These are phyloP conservation scores for Candida montana DNA, from an alignment of 805 yeast species.

Conservation along the genomic window DNA sequence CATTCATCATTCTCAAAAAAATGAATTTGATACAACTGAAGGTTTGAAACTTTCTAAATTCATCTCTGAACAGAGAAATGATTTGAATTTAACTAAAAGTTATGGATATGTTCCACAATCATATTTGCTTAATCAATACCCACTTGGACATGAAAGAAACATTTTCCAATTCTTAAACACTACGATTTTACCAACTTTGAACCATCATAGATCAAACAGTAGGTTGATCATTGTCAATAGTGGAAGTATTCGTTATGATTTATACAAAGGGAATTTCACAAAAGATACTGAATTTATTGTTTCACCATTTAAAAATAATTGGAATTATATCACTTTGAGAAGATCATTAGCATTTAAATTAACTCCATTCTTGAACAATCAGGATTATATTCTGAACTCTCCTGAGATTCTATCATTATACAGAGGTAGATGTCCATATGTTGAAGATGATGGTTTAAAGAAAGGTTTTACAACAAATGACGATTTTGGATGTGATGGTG, in stretches of 20 bases:
- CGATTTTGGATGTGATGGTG: slow-evolving; percentile 83
- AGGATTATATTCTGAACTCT: slow-evolving; percentile 35
- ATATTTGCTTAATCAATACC: slow-evolving; percentile 64
- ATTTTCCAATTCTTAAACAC: slow-evolving; percentile 55
- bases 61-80: slow-evolving; percentile 39
- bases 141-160: slow-evolving; percentile 51
- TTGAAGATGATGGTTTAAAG: slow-evolving; percentile 26
- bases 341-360: slow-evolving; percentile 49
- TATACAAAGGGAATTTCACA: slow-evolving; percentile 81
- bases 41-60: slow-evolving; percentile 47
- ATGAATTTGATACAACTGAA: slow-evolving; percentile 44
- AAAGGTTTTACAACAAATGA: slow-evolving; percentile 81
- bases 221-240: slow-evolving; percentile 71
- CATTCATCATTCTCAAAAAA: slow-evolving; percentile 45
- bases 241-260: slow-evolving; percentile 83
- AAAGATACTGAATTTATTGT: slow-evolving; percentile 74
- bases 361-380: slow-evolving; percentile 51
- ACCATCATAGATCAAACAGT: slow-evolving; percentile 17
- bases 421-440: slow-evolving; percentile 12
- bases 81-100: slow-evolving; percentile 47
- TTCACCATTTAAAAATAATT: slow-evolving; percentile 77
- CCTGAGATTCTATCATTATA: slow-evolving; percentile 14
- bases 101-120: slow-evolving; percentile 64
- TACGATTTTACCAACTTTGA: slow-evolving; percentile 46
- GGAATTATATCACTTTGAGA: slow-evolving; percentile 67